Conservation (phyloP, 140 eudicot genomes). For the Anethum foeniculum region DNA sequence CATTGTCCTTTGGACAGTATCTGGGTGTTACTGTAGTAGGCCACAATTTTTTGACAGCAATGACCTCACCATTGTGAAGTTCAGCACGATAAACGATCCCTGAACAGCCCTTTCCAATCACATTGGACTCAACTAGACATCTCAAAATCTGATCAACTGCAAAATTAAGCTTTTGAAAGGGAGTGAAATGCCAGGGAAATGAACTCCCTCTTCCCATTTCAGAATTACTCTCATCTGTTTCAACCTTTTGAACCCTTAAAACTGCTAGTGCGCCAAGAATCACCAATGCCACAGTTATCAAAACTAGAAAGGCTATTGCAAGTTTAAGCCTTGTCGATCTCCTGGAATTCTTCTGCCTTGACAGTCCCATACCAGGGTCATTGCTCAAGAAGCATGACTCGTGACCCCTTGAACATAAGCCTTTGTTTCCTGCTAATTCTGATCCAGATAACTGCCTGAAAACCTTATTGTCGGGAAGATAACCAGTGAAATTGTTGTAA, state of each 20-base stretch:
- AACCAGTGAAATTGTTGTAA: conserved; percentile 57
- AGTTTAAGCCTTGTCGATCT: conserved; percentile 36
- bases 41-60: conserved; percentile 84
- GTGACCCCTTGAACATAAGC: conserved; percentile 46
- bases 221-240: conserved; percentile 45
- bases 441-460: conserved; percentile 45
- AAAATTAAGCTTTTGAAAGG: conserved; percentile 73
- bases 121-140: conserved; percentile 69
- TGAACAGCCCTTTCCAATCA: conserved; percentile 81
- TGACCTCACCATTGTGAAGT: conserved; percentile 64
- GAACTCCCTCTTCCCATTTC: conserved; percentile 52
- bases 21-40: conserved; percentile 33
- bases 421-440: conserved; percentile 50
- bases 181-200: conserved; percentile 84
- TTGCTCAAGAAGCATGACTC: conserved; percentile 52
- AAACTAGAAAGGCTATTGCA: conserved; percentile 48
- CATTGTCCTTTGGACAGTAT: background rate
- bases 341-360: conserved; percentile 21
- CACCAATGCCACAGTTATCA: conserved; percentile 53
- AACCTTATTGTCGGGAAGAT: conserved; percentile 64
- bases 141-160: conserved; percentile 60
- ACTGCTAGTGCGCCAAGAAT: conserved; percentile 64
- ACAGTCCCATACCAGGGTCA: conserved; percentile 20
- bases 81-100: conserved; percentile 84
- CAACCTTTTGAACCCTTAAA: conserved; percentile 33